phyloP scores from a whole-genome alignment of 2,329 filamentous ascomycete genomes.

The Graphiopsis chlorocephala region DNA sequence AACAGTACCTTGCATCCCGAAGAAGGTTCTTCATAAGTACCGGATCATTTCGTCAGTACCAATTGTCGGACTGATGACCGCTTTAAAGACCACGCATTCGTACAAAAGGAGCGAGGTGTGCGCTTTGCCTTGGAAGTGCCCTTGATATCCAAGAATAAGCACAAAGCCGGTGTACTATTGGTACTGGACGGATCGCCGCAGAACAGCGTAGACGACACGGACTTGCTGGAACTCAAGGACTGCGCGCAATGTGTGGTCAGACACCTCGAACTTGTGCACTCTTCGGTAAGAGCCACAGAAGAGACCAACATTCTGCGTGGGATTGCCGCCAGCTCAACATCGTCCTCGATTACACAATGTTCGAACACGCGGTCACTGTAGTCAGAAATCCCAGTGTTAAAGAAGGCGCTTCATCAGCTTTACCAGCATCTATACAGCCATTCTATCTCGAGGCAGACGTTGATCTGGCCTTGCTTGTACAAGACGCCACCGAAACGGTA shows the following conservation, averaged over 20 bases:
- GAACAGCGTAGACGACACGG: slow-evolving; percentile 11
- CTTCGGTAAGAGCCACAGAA: slow-evolving; percentile 31
- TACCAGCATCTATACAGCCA: slow-evolving; percentile 30
- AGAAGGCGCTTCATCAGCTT: not conserved
- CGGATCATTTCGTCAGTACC: slow-evolving; percentile 18
- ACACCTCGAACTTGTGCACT: slow-evolving; percentile 35
- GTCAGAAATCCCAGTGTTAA: not conserved
- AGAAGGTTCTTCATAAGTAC: slow-evolving; percentile 3
- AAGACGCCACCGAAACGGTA: slow-evolving; percentile 56
- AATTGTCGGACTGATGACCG: slow-evolving; percentile 34
- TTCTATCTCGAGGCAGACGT: not conserved
- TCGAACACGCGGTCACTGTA: slow-evolving; percentile 26
- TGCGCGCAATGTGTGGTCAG: slow-evolving; percentile 34
- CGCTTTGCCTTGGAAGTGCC: slow-evolving; percentile 37
- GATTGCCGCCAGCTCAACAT: slow-evolving; percentile 26
- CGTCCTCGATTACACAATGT: slow-evolving; percentile 44
- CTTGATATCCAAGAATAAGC: slow-evolving; percentile 30
- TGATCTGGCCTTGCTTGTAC: slow-evolving; percentile 47
- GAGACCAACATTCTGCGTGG: slow-evolving; percentile 22
- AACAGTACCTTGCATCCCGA: not conserved
- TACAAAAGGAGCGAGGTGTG: slow-evolving; percentile 28
- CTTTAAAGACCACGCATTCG: slow-evolving; percentile 31
- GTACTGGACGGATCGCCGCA: slow-evolving; percentile 29
- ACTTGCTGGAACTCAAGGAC: slow-evolving; percentile 26
- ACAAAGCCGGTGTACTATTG: slow-evolving; percentile 34